Percentiles rank a stretch among this genome's conserved stretches.
phyloP scores from a whole-genome alignment of 495 filamentous ascomycete genomes.

The Trichoderma gamsii region DNA sequence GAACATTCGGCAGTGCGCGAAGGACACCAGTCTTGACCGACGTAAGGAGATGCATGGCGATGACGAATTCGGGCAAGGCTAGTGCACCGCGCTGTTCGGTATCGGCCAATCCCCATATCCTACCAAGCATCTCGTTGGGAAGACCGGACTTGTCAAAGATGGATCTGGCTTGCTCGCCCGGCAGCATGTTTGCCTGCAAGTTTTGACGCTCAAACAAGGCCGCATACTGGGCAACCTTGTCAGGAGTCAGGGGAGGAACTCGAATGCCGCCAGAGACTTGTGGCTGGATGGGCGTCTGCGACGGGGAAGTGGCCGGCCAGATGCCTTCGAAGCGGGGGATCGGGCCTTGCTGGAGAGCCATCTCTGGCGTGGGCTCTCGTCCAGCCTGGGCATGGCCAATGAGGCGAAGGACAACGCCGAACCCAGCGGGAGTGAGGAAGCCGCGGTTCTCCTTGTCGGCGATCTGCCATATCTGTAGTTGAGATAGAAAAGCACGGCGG shows the following conservation, averaged over 20 bases:
- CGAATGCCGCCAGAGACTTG: conserved; percentile 73
- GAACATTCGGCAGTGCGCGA: conserved; percentile 68
- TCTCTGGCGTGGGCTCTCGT: conserved; percentile 68
- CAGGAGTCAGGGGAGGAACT: conserved; percentile 82
- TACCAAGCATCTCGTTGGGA: conserved; percentile 82
- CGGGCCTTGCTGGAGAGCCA: conserved; percentile 69
- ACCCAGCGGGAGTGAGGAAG: conserved; percentile 83
- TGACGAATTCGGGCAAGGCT: conserved; percentile 88
- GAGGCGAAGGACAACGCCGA: conserved; percentile 82
- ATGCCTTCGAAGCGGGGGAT: conserved; percentile 86
- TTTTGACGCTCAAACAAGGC: conserved; percentile 76
- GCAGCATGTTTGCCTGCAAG: conserved; percentile 45
- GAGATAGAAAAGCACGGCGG: background rate
- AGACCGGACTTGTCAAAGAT: conserved; percentile 92
- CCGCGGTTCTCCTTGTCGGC: conserved; percentile 95
- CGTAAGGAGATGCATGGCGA: conserved; percentile 94
- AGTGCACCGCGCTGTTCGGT: conserved; percentile 85
- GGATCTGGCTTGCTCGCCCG: conserved; percentile 81
- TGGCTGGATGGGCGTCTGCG: conserved; percentile 40
- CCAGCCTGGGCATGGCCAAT: conserved; percentile 93
- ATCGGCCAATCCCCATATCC: conserved; percentile 92
- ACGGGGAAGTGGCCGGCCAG: conserved; percentile 29
- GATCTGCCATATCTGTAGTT: conserved; percentile 89
- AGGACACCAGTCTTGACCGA: conserved; percentile 81
- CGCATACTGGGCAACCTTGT: conserved; percentile 82